phyloP scores from a whole-genome alignment of 345 rosid genomes.

The Salix udensis region DNA sequence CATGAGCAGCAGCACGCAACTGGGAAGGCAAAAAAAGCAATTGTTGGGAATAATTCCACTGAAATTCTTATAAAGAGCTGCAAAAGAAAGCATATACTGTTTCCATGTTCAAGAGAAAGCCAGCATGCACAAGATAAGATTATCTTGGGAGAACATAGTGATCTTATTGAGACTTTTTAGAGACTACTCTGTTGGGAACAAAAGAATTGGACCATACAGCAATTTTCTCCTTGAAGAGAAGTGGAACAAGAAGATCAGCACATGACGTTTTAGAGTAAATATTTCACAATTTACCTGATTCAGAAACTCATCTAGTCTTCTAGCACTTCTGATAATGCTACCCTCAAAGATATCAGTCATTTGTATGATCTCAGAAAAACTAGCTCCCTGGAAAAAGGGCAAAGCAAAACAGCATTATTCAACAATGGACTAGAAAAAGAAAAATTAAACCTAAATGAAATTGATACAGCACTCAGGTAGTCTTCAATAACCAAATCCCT shows the following conservation, averaged over 20 bases:
- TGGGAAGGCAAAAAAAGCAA: slow-evolving; percentile 3
- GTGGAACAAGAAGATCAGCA: neutral
- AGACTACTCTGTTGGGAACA: neutral
- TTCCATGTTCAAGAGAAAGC: neutral
- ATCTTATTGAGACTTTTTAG: neutral
- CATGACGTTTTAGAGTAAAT: neutral
- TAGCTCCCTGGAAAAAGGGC: slow-evolving; percentile 64
- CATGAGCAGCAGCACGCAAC: slow-evolving; percentile 85
- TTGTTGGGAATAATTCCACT: neutral
- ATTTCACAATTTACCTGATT: slow-evolving; percentile 57
- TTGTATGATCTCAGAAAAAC: slow-evolving; percentile 83
- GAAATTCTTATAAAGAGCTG: neutral
- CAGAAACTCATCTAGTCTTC: slow-evolving; percentile 95
- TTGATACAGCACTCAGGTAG: neutral
- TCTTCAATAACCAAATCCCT: neutral
- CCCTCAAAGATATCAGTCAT: slow-evolving; percentile 99
- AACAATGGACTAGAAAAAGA: neutral
- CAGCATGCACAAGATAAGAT: neutral
- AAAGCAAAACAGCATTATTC: neutral
- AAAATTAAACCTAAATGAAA: neutral
- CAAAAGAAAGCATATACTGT: neutral
- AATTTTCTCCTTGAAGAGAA: neutral
- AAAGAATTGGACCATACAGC: neutral
- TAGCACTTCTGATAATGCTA: slow-evolving; percentile 85
- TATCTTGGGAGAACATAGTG: neutral